Base-by-base conservation (phyloP, 257 asterid genomes). In the Plantago elongata region DNA sequence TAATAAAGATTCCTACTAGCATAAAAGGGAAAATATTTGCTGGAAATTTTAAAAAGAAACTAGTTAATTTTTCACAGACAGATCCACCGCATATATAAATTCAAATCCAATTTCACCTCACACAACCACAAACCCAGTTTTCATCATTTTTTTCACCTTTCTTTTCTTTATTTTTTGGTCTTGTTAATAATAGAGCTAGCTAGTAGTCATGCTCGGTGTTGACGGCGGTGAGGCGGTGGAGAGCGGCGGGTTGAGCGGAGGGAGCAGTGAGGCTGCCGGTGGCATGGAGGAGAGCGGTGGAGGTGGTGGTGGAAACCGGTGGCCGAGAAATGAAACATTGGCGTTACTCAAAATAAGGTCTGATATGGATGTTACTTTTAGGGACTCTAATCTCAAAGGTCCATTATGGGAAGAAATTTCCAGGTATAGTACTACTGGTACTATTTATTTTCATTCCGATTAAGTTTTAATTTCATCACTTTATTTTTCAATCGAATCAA, bases 391-490 rank as follows among this genome's bases (percentile, higher is more conserved):
- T 64, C 90, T 86, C 61, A 92, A 92, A 83, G 96, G 95, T 45
- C 98, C 98, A 69, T 83, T 92, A 64, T 92, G 98, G 98, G 98
- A 92, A 54, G 89, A 90, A 68, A 95, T 90, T 72, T 90, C 96
- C 72, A 87, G 97, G 96, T 85, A 70, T 15, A 9, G 40, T 9
- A 30, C 16, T 40, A 34, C 3, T 34, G 4, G 40, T 34, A 34
- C 9, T 51, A 10, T 37, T 47, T 51, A 8, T 22, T 56, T 14
- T 13, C 48, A 22, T 34, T 51, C 3, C n/a, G 2, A 29, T 60
- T 62, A 58, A 57, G n/a, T 65, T 69, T 58, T 37, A 22, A 22
- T 22, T 22, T 22, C 27, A 22, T 22, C 27, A 22, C 27, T 22
- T 22, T 22, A 22, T 22, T 22, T 22, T 22, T 22, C 1, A 2